Percentiles rank a stretch among this genome's conserved stretches.
phyloP scores from a whole-genome alignment of 2,329 filamentous ascomycete genomes.

The Ceratocystis lukuohia region DNA sequence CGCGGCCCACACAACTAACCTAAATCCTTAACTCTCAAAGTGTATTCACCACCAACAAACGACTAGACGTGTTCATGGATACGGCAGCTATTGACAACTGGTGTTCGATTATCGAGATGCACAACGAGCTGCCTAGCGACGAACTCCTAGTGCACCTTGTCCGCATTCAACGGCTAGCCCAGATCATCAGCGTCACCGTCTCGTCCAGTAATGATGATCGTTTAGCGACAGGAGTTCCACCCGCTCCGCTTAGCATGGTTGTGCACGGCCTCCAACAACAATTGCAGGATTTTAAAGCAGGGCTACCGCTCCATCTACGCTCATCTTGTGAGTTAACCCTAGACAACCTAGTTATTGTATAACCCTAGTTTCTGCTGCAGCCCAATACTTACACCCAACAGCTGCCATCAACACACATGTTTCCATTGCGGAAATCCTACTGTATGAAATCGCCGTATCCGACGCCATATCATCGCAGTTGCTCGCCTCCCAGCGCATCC shows the following conservation, averaged over 20 bases:
- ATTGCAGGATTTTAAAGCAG: conserved; percentile 29
- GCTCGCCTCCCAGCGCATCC: conserved; percentile 29
- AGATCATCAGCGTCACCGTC: conserved; percentile 34
- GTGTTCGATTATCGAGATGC: conserved; percentile 31
- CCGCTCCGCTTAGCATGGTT: conserved; percentile 29
- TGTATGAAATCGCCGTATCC: conserved; percentile 35
- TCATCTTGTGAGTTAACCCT: conserved; percentile 26
- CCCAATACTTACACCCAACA: conserved; percentile 20
- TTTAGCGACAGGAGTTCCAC: conserved; percentile 19
- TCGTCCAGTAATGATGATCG: conserved; percentile 23
- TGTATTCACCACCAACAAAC: conserved; percentile 35
- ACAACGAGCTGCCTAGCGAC: conserved; percentile 33
- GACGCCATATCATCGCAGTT: conserved; percentile 27
- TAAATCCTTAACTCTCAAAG: conserved; percentile 21
- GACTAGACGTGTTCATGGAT: conserved; percentile 36
- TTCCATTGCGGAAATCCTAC: conserved; percentile 33
- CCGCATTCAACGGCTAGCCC: conserved; percentile 35
- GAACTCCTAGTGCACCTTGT: conserved; percentile 34
- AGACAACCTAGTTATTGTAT: too few relatives aligned
- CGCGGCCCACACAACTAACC: neutral
- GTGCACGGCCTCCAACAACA: conserved; percentile 34
- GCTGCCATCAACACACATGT: conserved; percentile 32
- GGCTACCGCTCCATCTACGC: conserved; percentile 27
- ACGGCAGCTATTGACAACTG: conserved; percentile 33
- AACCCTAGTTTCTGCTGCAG: neutral